These are phyloP conservation scores for Trichoderma sp. DNA, from an alignment of 2,329 filamentous ascomycete species.

Conservation along the genomic window DNA sequence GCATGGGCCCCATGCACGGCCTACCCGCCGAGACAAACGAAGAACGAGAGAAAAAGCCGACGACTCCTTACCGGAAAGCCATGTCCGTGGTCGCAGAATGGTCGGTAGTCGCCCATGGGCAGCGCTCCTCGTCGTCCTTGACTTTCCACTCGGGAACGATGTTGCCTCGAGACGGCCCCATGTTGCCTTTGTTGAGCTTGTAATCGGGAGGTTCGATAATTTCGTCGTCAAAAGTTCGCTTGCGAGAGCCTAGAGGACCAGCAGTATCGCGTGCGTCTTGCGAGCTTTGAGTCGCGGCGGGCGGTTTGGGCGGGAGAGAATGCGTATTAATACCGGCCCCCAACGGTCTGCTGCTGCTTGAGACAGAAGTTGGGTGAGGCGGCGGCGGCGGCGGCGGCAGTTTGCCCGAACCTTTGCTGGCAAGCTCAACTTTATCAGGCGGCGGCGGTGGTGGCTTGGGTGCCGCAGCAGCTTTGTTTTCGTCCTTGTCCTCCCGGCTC, in stretches of 20 bases:
- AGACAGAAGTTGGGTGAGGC: constrained; percentile 30
- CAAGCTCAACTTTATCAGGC: constrained; percentile 1
- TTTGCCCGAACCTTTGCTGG: background rate
- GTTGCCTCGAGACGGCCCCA: constrained; percentile 52
- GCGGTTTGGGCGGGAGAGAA: constrained; percentile 27
- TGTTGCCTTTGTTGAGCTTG: constrained; percentile 54
- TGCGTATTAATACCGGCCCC: background rate
- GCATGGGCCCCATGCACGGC: background rate
- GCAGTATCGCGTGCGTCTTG: constrained; percentile 37
- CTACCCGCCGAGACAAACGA: background rate
- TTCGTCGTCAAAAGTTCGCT: constrained; percentile 72
- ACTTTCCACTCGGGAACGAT: constrained; percentile 57
- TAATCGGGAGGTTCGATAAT: constrained; percentile 64
- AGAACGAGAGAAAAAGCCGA: background rate
- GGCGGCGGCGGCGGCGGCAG: constrained; percentile 31
- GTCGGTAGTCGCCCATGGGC: constrained; percentile 66
- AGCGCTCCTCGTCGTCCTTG: constrained; percentile 43
- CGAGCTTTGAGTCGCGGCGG: background rate
- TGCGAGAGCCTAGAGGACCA: constrained; percentile 63
- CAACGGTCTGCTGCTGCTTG: background rate
- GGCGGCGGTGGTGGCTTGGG: constrained; percentile 31
- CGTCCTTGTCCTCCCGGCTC: constrained; percentile 34
- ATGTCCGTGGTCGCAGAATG: constrained; percentile 57
- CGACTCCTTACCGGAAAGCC: constrained; percentile 55
- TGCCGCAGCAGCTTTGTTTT: constrained; percentile 29